phyloP scores from a whole-genome alignment of 345 rosid species.

The Heritiera littoralis region DNA sequence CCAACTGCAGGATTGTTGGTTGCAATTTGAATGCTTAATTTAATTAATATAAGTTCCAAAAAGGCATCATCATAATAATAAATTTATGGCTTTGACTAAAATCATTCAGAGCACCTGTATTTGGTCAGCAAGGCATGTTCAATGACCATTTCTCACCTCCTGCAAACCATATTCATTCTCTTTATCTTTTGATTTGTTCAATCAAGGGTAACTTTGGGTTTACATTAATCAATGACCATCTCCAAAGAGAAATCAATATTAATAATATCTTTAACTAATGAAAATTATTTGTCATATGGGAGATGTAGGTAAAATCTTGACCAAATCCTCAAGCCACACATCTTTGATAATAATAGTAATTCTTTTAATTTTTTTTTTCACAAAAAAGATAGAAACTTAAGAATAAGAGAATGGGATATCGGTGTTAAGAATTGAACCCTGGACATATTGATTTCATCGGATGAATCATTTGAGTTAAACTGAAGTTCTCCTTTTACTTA shows the following conservation, averaged over 20 bases:
- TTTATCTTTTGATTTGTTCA: neutral
- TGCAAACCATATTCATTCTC: neutral
- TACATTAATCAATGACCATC: neutral
- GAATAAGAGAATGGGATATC: too few species aligned
- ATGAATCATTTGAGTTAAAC: too few species aligned
- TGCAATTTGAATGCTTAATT: constrained; percentile 20
- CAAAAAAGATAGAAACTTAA: too few species aligned
- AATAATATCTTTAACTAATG: neutral
- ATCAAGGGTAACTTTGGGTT: neutral
- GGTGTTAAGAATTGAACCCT: too few species aligned
- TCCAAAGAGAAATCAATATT: neutral
- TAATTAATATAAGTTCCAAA: neutral
- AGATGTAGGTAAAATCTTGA: constrained; percentile 2
- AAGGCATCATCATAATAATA: neutral
- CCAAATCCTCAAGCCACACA: neutral
- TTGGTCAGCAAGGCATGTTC: constrained; percentile 10
- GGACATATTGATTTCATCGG: too few species aligned
- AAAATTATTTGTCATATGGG: neutral
- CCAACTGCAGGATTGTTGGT: constrained; percentile 16
- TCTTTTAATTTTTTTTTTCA: too few species aligned
- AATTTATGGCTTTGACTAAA: constrained; percentile 7
- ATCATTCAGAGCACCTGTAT: neutral
- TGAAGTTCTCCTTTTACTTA: neutral
- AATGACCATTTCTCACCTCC: neutral
- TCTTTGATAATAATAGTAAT: neutral